Conservation (phyloP, 208 protist species). For the Crithidia fasciculata region DNA sequence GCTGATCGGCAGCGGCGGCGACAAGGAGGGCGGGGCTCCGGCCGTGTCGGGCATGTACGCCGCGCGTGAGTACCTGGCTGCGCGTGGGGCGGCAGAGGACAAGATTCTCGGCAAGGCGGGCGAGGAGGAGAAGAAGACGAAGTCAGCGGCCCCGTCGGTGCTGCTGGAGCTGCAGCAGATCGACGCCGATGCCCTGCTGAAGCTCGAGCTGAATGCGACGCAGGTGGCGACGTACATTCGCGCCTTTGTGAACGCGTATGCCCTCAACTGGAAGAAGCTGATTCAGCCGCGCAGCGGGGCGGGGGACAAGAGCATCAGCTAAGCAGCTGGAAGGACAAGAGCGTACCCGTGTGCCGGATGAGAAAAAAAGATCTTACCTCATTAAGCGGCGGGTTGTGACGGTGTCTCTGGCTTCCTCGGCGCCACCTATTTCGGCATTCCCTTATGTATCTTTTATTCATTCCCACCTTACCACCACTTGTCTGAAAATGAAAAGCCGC, state of each 20-base stretch:
- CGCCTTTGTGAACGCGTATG: constrained; percentile 77
- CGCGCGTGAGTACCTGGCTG: constrained; percentile 56
- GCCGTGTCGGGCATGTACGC: constrained; percentile 46
- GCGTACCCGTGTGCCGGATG: not conserved
- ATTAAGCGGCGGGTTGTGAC: not conserved
- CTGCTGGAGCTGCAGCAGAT: constrained; percentile 69
- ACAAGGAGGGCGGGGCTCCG: constrained; percentile 46
- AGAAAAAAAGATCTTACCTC: not conserved
- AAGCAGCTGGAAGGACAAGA: constrained; percentile 6
- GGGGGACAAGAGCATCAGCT: constrained; percentile 70
- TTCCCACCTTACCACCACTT: not conserved
- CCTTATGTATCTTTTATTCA: not conserved
- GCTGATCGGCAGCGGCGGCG: constrained; percentile 34
- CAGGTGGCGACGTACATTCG: constrained; percentile 64
- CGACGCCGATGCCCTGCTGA: constrained; percentile 65
- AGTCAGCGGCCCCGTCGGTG: constrained; percentile 57
- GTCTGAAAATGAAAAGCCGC: too few relatives aligned
- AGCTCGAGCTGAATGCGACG: constrained; percentile 60
- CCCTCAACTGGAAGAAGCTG: constrained; percentile 88
- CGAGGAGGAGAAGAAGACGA: constrained; percentile 34
- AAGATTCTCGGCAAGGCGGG: constrained; percentile 61
- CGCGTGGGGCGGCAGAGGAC: constrained; percentile 67
- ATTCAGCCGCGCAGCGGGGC: constrained; percentile 70
- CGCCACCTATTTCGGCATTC: not conserved
- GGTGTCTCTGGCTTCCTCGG: not conserved